Evolutionary conservation across 495 filamentous ascomycete species (phyloP).

Genomic region (Aspergillus saccharolyticus): DNA sequence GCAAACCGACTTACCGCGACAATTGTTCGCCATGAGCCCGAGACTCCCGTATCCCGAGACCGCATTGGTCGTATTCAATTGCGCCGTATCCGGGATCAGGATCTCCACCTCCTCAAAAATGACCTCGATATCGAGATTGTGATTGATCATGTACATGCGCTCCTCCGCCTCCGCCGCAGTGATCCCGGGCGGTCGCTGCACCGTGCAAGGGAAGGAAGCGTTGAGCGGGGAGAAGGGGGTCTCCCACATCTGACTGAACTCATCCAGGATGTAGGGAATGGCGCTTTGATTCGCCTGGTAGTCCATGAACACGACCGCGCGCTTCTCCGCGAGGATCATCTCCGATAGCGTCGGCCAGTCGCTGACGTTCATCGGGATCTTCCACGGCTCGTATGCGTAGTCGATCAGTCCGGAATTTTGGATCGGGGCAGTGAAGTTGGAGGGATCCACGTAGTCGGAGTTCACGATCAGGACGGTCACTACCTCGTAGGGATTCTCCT

Average conservation of each 20-base stretch:
- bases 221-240: constrained; percentile 61
- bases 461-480: constrained; percentile 90
- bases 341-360: constrained; percentile 82
- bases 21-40: constrained; percentile 62
- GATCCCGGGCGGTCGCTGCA: constrained; percentile 58
- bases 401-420: constrained; percentile 61
- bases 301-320: constrained; percentile 67
- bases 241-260: constrained; percentile 64
- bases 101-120: constrained; percentile 53
- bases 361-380: constrained; percentile 60
- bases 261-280: constrained; percentile 62
- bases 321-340: constrained; percentile 65
- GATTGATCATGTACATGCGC: constrained; percentile 84
- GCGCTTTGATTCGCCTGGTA: constrained; percentile 76
- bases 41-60: constrained; percentile 61
- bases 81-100: constrained; percentile 67
- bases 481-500: constrained; percentile 75
- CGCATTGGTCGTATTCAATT: constrained; percentile 66
- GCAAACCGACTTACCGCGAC: constrained; percentile 52
- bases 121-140: constrained; percentile 79
- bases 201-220: constrained; percentile 52
- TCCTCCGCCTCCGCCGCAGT: constrained; percentile 43
- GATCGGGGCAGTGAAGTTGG: constrained; percentile 56
- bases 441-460: constrained; percentile 59
- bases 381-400: constrained; percentile 66